These are phyloP conservation scores for Cladophialophora bantiana DNA, from an alignment of 2,329 filamentous ascomycete genomes.

Conservation along the genomic window DNA sequence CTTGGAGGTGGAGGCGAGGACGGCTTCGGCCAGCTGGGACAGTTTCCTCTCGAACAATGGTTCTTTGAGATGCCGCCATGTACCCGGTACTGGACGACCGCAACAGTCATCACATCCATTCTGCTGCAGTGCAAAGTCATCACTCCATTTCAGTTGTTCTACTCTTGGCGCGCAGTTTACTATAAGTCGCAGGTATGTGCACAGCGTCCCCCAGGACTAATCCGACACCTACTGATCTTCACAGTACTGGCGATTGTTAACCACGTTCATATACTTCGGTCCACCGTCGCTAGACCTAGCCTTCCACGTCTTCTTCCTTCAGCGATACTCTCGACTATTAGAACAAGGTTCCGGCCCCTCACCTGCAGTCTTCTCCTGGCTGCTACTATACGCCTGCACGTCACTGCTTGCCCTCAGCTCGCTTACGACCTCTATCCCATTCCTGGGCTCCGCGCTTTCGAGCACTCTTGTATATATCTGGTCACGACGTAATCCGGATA, in stretches of 20 bases:
- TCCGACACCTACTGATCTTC: constrained; percentile 14
- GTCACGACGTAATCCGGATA: constrained; percentile 93
- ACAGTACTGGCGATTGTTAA: constrained; percentile 95
- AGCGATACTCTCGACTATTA: constrained; percentile 91
- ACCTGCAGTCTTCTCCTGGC: constrained; percentile 93
- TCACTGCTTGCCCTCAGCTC: constrained; percentile 83
- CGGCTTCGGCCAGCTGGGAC: constrained; percentile 52
- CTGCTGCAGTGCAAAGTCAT: constrained; percentile 93
- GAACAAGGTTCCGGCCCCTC: constrained; percentile 94
- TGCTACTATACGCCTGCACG: constrained; percentile 82
- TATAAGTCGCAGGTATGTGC: constrained; percentile 81
- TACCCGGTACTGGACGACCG: constrained; percentile 95
- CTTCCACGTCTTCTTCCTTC: constrained; percentile 98
- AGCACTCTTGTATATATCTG: constrained; percentile 97
- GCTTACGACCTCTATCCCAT: constrained; percentile 80
- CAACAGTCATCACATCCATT: constrained; percentile 84
- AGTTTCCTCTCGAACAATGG: constrained; percentile 91
- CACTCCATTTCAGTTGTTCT: constrained; percentile 94
- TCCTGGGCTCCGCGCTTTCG: constrained; percentile 90
- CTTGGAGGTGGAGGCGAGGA: constrained; percentile 35
- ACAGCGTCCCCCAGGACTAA: neutral
- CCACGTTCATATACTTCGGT: constrained; percentile 97
- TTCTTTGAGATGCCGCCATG: constrained; percentile 98
- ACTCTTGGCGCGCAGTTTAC: constrained; percentile 92
- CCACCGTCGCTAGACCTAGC: constrained; percentile 91